Conservation (phyloP, 768 basidiomycete genomes). For the Botryobasidium botryosum region DNA sequence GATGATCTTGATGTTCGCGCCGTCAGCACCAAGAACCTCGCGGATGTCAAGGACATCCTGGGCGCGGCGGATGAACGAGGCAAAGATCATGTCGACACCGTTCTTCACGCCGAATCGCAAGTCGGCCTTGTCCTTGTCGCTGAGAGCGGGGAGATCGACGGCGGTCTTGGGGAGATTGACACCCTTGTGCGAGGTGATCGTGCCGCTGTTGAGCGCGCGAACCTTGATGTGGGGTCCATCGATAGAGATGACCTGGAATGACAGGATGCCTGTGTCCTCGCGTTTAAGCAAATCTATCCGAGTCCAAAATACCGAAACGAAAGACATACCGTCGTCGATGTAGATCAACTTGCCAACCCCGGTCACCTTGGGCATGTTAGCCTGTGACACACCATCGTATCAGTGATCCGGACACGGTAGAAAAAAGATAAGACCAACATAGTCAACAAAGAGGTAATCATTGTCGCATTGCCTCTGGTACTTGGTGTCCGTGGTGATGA, state of each 20-base stretch:
- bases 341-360: conserved; percentile 95
- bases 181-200: conserved; percentile 90
- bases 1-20: conserved; percentile 94
- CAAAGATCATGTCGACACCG: conserved; percentile 97
- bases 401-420: background rate
- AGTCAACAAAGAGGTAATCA: conserved; percentile 84
- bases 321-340: conserved; percentile 70
- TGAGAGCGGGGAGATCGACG: conserved; percentile 93
- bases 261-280: conserved; percentile 84
- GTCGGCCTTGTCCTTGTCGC: conserved; percentile 96
- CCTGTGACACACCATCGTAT: conserved; percentile 25
- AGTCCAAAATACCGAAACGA: background rate
- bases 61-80: conserved; percentile 92
- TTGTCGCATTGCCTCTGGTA: conserved; percentile 66
- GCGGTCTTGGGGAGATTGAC: conserved; percentile 98
- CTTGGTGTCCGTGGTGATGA: conserved; percentile 66
- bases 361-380: conserved; percentile 89
- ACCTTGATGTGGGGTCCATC: conserved; percentile 70
- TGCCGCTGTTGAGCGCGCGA: conserved; percentile 79
- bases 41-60: conserved; percentile 92
- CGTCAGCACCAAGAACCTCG: conserved; percentile 82
- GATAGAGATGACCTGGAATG: conserved; percentile 80
- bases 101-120: conserved; percentile 91
- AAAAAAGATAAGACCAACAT: conserved; percentile 38
- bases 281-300: background rate